These are phyloP conservation scores for Cystobasidium slooffiae DNA, from an alignment of 1,284 basidiomycete genomes.

Conservation along the genomic window DNA sequence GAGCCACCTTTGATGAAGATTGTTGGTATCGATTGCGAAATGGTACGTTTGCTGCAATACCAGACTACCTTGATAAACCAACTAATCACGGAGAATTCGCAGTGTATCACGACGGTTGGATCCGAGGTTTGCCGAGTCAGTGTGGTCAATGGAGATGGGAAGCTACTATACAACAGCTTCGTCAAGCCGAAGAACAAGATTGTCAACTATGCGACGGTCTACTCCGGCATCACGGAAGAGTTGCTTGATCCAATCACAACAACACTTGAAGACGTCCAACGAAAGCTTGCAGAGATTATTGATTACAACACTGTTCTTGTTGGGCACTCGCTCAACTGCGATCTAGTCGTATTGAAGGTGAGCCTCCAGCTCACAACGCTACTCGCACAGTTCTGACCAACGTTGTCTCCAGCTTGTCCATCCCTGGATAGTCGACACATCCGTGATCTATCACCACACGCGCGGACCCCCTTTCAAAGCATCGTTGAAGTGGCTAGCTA, in stretches of 20 bases:
- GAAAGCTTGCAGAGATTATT: constrained; percentile 62
- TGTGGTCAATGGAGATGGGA: constrained; percentile 72
- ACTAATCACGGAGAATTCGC: background rate
- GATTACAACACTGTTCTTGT: constrained; percentile 74
- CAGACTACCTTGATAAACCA: background rate
- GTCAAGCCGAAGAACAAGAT: constrained; percentile 83
- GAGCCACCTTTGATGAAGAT: constrained; percentile 54
- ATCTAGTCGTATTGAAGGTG: constrained; percentile 80
- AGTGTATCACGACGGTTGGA: constrained; percentile 84
- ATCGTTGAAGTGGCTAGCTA: constrained; percentile 86
- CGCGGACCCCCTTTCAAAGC: constrained; percentile 87
- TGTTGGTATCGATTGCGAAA: constrained; percentile 81
- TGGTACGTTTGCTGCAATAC: constrained; percentile 64
- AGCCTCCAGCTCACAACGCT: constrained; percentile 53
- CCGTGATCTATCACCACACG: constrained; percentile 83
- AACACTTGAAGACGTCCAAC: constrained; percentile 75
- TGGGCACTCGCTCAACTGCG: constrained; percentile 92
- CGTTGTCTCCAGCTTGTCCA: constrained; percentile 16
- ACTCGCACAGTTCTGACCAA: background rate
- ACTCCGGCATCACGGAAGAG: constrained; percentile 85
- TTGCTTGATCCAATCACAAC: constrained; percentile 71
- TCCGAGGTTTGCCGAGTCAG: constrained; percentile 84
- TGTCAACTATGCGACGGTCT: constrained; percentile 84
- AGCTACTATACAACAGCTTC: constrained; percentile 78
- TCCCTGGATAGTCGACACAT: constrained; percentile 82